Evolutionary conservation across 495 filamentous ascomycete genomes (phyloP), one percentile per base, ranked within the genome.

Genomic region (Trichoderma asperelloides): DNA sequence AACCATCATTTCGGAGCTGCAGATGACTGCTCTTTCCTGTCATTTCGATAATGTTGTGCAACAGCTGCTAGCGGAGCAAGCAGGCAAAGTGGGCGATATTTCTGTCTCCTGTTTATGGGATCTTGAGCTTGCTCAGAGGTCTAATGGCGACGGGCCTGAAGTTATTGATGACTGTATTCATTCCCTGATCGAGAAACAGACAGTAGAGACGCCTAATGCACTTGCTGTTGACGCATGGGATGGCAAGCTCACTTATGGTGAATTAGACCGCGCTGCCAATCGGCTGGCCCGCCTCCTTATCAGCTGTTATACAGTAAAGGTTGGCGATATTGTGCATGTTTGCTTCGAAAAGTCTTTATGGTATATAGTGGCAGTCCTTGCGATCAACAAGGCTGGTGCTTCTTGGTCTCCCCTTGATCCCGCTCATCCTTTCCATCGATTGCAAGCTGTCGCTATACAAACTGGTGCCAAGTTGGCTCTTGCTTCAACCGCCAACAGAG

Each of bases 271-370:
- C 12, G 66, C 79, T n/a, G 72, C 81, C 71, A 75, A 39, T 69
- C 73, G 70, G 49, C 68, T 88, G 23, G 82, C 83, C 9, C 74
- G 67, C 23, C 74, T 77, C n/a, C 71, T 86, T 30, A 72, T 77
- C 49, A 67, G 63, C 0, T 73, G 77, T 8, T 43, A 64, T n/a
- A 82, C 85, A 5, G 79, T 87, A 30, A 77, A 79, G 2, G 79
- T 80, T 2, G 85, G 84, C 41, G 76, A 72, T 0, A 67, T 86
- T 2, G 76, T 83, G 8, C 81, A 80, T 3, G 77, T 82, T 28
- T 76, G 80, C 2, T 74, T 82, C 66, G 74, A 79, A 43, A 83
- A 82, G 71, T 74, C 76, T 63, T 72, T 77, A 62, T 77, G 80
- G 63, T 74, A 78, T 8, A 72, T 79, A 13, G 77, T 83, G 41